Conservation (phyloP, 495 filamentous ascomycete species). For the Xylaria scruposa region DNA sequence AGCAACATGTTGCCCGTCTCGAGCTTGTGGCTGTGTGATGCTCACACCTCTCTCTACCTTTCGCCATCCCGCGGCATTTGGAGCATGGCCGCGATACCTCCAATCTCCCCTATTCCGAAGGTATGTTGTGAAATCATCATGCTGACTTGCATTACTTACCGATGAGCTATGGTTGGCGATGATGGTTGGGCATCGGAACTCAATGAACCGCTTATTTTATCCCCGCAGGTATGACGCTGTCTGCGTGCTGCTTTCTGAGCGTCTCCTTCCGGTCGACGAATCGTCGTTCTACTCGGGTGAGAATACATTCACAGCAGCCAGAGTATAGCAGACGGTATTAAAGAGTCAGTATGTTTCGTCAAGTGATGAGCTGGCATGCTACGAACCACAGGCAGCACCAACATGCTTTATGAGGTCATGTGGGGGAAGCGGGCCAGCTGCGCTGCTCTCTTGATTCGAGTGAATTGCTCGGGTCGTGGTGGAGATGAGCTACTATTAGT, state of each 20-base stretch:
- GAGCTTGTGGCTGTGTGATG: neutral
- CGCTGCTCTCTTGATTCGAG: constrained; percentile 25
- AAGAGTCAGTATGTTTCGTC: neutral
- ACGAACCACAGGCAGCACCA: neutral
- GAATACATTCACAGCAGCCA: constrained; percentile 2
- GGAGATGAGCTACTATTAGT: constrained; percentile 2
- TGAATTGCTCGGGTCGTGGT: constrained; percentile 23
- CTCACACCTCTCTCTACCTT: neutral
- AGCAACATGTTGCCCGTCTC: neutral
- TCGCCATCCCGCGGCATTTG: neutral
- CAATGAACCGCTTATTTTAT: neutral
- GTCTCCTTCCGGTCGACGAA: constrained; percentile 5
- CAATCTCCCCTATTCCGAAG: neutral
- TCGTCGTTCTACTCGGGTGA: constrained; percentile 3
- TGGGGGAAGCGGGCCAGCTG: constrained; percentile 20
- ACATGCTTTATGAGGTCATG: constrained; percentile 29
- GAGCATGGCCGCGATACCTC: neutral
- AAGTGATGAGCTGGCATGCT: constrained; percentile 23
- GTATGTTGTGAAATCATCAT: neutral
- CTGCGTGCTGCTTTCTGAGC: neutral
- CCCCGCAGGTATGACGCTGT: constrained; percentile 24
- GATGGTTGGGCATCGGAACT: neutral
- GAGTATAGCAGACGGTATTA: neutral
- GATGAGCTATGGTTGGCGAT: neutral
- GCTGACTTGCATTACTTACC: neutral